Conservation (phyloP, 2,329 filamentous ascomycete species). For the Xylariaceae sp. region DNA sequence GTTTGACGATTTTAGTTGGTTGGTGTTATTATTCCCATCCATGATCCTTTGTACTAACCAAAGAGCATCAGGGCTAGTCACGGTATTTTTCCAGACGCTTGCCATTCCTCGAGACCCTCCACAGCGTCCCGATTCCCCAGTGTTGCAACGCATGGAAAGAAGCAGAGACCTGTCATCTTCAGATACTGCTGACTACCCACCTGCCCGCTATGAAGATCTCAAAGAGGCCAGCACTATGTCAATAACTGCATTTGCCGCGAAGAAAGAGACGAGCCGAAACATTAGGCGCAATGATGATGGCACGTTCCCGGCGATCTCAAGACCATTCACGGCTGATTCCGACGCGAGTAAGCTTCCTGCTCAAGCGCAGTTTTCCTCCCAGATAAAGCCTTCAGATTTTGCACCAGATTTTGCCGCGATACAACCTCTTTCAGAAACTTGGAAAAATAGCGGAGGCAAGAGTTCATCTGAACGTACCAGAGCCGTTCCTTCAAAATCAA, state of each 20-base stretch:
- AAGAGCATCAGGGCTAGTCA: slow-evolving; percentile 46
- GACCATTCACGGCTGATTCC: slow-evolving; percentile 42
- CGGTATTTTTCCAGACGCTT: slow-evolving; percentile 46
- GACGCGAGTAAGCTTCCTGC: slow-evolving; percentile 49
- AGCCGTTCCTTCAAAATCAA: slow-evolving; percentile 30
- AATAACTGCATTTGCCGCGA: slow-evolving; percentile 46
- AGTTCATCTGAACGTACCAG: slow-evolving; percentile 25
- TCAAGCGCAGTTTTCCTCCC: slow-evolving; percentile 50
- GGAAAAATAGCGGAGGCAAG: slow-evolving; percentile 18
- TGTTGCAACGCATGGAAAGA: slow-evolving; percentile 44
- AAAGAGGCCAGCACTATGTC: slow-evolving; percentile 49
- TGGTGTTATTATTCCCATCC: slow-evolving; percentile 38
- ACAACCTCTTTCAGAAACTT: slow-evolving; percentile 18
- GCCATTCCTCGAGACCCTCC: slow-evolving; percentile 39
- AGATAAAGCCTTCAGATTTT: slow-evolving; percentile 41
- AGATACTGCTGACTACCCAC: slow-evolving; percentile 49
- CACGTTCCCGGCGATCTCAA: slow-evolving; percentile 47
- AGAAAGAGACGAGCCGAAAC: slow-evolving; percentile 7
- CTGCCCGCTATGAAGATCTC: slow-evolving; percentile 55
- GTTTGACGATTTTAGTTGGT: slow-evolving; percentile 57
- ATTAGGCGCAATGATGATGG: slow-evolving; percentile 28
- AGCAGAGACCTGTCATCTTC: slow-evolving; percentile 50
- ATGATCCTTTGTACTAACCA: not conserved
- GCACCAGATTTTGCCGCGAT: slow-evolving; percentile 24
- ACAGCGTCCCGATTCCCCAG: slow-evolving; percentile 48